These are phyloP conservation scores for Ambrosiella beaveri DNA, from an alignment of 2,329 filamentous ascomycete species.

Conservation along the genomic window DNA sequence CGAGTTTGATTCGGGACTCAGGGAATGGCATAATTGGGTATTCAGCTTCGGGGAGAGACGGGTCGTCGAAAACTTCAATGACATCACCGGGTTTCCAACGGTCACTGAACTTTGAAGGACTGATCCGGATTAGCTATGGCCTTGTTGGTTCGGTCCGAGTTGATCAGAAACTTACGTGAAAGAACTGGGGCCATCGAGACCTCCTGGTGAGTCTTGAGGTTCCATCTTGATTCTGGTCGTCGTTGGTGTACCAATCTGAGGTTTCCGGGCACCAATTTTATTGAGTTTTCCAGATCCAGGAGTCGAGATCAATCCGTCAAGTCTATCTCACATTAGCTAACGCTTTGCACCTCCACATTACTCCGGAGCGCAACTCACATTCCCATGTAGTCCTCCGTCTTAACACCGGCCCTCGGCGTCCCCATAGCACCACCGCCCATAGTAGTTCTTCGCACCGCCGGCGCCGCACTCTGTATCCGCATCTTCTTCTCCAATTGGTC, in stretches of 20 bases:
- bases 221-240: constrained; percentile 29
- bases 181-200: background rate
- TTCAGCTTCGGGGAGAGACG: constrained; percentile 48
- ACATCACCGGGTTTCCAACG: constrained; percentile 66
- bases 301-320: constrained; percentile 50
- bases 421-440: constrained; percentile 37
- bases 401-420: constrained; percentile 42
- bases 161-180: constrained; percentile 5
- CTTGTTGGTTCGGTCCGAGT: background rate
- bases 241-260: constrained; percentile 28
- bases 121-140: constrained; percentile 17
- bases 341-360: background rate
- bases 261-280: constrained; percentile 20
- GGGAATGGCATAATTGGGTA: constrained; percentile 53
- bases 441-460: background rate
- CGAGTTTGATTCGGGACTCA: constrained; percentile 67
- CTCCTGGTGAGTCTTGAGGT: constrained; percentile 19
- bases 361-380: constrained; percentile 33
- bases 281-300: constrained; percentile 22
- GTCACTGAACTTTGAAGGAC: constrained; percentile 52
- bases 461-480: constrained; percentile 23
- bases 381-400: constrained; percentile 56
- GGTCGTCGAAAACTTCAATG: constrained; percentile 52
- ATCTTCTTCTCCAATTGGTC: constrained; percentile 66
- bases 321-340: constrained; percentile 13